Conservation (phyloP, 192 early-diverging fungal species). For the Pilobolus umbonatus region DNA sequence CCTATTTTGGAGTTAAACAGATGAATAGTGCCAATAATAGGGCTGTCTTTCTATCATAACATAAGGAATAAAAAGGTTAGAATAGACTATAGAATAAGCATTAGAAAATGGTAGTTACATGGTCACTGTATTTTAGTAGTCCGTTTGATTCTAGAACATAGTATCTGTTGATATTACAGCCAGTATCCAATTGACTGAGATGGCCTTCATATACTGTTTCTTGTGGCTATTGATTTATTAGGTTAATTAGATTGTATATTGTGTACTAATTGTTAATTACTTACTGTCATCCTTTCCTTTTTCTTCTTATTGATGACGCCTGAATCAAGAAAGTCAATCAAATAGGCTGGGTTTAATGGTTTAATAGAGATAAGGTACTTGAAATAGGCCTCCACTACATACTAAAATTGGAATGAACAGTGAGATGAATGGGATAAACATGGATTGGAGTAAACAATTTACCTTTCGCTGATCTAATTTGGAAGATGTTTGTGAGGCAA, state of each 20-base stretch:
- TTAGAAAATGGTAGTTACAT: constrained; percentile 37
- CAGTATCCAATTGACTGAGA: constrained; percentile 89
- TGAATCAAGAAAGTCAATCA: constrained; percentile 76
- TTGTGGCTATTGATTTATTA: no score
- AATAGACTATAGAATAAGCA: background rate
- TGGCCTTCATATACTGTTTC: constrained; percentile 76
- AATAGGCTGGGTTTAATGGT: constrained; percentile 48
- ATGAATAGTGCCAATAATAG: constrained; percentile 64
- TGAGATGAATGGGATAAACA: background rate
- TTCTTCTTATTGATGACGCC: constrained; percentile 20
- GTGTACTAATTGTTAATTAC: no score
- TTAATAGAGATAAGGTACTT: constrained; percentile 59
- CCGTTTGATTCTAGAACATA: constrained; percentile 65
- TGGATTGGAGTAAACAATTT: background rate
- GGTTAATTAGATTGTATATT: constrained; percentile 27
- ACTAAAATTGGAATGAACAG: background rate
- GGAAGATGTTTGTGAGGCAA: constrained; percentile 70
- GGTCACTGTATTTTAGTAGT: constrained; percentile 77
- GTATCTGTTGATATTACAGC: constrained; percentile 90
- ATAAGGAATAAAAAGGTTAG: constrained; percentile 7
- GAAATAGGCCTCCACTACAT: constrained; percentile 70
- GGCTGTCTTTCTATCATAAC: constrained; percentile 69
- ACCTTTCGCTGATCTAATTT: constrained; percentile 84
- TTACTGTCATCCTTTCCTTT: no score
- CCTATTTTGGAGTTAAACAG: constrained; percentile 70